These are phyloP conservation scores for Fraxinus paxiana DNA, from an alignment of 305 asterid genomes.

Conservation along the genomic window DNA sequence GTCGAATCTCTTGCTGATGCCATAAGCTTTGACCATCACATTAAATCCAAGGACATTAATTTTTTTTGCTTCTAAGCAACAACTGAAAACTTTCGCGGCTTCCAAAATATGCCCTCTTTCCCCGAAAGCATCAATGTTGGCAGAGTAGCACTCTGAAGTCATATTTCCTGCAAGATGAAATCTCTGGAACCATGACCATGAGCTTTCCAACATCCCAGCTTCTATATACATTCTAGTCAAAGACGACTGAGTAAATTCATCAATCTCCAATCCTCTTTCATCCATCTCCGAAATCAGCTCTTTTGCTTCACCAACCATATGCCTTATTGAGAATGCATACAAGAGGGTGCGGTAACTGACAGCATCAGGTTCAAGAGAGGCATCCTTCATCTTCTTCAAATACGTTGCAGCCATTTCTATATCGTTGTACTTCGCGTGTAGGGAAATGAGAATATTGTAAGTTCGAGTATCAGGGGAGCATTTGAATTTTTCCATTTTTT, in stretches of 20 bases:
- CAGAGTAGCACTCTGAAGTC: constrained; percentile 85
- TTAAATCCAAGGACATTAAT: constrained; percentile 57
- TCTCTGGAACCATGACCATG: constrained; percentile 76
- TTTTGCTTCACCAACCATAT: constrained; percentile 77
- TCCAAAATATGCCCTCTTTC: constrained; percentile 61
- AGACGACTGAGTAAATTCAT: constrained; percentile 84
- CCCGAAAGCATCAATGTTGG: constrained; percentile 87
- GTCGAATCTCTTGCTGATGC: constrained; percentile 61
- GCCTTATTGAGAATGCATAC: constrained; percentile 78
- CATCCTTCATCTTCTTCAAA: constrained; percentile 66
- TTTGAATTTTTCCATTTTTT: constrained; percentile 59
- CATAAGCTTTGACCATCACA: constrained; percentile 92
- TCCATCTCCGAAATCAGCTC: constrained; percentile 72
- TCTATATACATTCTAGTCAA: constrained; percentile 88
- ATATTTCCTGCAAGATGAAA: constrained; percentile 68
- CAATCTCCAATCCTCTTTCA: constrained; percentile 57
- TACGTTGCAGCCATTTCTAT: constrained; percentile 59
- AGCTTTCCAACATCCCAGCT: constrained; percentile 57
- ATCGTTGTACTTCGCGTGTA: constrained; percentile 69
- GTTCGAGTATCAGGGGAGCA: constrained; percentile 82
- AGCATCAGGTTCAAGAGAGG: constrained; percentile 70
- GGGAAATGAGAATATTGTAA: constrained; percentile 75
- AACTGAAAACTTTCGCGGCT: constrained; percentile 64
- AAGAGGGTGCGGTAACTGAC: constrained; percentile 86
- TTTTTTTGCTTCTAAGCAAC: constrained; percentile 44